A percentile compares a stretch with the other conserved stretches of the same genome.
These are phyloP conservation scores for Pochonia chlamydosporia DNA, from an alignment of 2,329 filamentous ascomycete genomes.

Conservation along the genomic window DNA sequence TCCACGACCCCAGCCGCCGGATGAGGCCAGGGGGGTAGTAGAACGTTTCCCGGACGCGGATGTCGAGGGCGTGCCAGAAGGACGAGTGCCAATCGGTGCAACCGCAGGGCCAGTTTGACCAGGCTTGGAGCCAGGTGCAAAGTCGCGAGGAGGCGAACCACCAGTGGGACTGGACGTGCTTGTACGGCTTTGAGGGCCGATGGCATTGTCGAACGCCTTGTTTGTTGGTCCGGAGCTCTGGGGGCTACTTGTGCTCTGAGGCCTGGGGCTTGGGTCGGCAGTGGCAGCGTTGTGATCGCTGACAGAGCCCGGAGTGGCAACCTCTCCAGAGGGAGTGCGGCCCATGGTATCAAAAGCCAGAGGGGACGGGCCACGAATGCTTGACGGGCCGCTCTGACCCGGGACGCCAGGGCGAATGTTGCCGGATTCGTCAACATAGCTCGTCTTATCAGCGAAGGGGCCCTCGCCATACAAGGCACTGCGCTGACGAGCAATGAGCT, in stretches of 20 bases:
- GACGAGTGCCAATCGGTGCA: slow-evolving; percentile 89
- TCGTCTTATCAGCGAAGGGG: slow-evolving; percentile 60
- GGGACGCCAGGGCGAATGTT: slow-evolving; percentile 60
- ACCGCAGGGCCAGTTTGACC: slow-evolving; percentile 58
- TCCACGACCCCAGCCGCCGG: slow-evolving; percentile 74
- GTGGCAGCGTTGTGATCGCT: slow-evolving; percentile 33
- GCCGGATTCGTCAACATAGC: slow-evolving; percentile 63
- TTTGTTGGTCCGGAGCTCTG: slow-evolving; percentile 52
- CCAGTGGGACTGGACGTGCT: slow-evolving; percentile 78
- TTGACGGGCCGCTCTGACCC: slow-evolving; percentile 55
- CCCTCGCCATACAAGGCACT: slow-evolving; percentile 85
- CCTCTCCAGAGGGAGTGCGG: slow-evolving; percentile 30
- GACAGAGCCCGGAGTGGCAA: slow-evolving; percentile 33
- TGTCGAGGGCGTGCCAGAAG: slow-evolving; percentile 51
- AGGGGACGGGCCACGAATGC: slow-evolving; percentile 71
- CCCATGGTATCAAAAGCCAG: slow-evolving; percentile 63
- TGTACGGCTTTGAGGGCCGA: slow-evolving; percentile 61
- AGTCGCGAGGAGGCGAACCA: slow-evolving; percentile 69
- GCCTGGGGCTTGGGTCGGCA: slow-evolving; percentile 53
- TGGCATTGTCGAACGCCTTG: slow-evolving; percentile 55
- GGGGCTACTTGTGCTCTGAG: slow-evolving; percentile 82
- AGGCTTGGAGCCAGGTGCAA: slow-evolving; percentile 47
- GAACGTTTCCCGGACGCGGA: slow-evolving; percentile 64
- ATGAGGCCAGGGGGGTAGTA: slow-evolving; percentile 88
- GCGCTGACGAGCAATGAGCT: slow-evolving; percentile 92